Evolutionary conservation across 2,329 filamentous ascomycete genomes (phyloP).

Genomic region (Elsinoe perseae): DNA sequence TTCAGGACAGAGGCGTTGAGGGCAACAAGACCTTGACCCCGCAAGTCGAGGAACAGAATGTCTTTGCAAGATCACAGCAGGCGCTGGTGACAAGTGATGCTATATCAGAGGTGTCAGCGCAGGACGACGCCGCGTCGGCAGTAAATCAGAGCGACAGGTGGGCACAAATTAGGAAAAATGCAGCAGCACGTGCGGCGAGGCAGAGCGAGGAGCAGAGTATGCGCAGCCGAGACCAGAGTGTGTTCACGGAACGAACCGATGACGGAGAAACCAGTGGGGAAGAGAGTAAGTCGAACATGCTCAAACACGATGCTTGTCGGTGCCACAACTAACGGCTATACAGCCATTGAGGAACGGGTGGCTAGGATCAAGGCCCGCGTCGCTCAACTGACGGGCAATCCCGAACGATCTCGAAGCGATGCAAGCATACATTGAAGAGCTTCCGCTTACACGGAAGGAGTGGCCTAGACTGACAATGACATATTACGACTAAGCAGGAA

Average conservation of each 20-base stretch:
- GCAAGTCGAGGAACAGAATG: constrained; percentile 1
- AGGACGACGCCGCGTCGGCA: constrained; percentile 6
- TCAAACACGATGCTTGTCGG: neutral
- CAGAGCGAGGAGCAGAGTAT: constrained; percentile 56
- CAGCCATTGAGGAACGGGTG: constrained; percentile 91
- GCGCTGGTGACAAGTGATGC: constrained; percentile 13
- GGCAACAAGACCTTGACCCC: constrained; percentile 12
- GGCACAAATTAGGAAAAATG: constrained; percentile 94
- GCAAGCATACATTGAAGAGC: neutral
- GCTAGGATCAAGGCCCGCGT: constrained; percentile 97
- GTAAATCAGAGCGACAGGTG: constrained; percentile 60
- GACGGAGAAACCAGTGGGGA: constrained; percentile 91
- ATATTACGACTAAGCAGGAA: neutral
- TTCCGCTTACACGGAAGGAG: neutral
- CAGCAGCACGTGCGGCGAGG: constrained; percentile 67
- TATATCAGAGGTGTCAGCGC: constrained; percentile 10
- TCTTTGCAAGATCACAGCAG: constrained; percentile 13
- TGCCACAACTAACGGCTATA: constrained; percentile 15
- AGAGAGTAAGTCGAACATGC: constrained; percentile 61
- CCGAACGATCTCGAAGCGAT: neutral
- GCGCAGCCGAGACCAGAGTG: constrained; percentile 43
- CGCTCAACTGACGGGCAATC: constrained; percentile 65
- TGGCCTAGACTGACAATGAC: neutral
- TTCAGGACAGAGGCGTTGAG: constrained; percentile 10
- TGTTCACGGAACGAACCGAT: constrained; percentile 52